Evolutionary conservation across 1,139 yeast species (phyloP), one percentile per base, ranked within the genome.

Genomic region (Kurtzmaniella quercitrusa): DNA sequence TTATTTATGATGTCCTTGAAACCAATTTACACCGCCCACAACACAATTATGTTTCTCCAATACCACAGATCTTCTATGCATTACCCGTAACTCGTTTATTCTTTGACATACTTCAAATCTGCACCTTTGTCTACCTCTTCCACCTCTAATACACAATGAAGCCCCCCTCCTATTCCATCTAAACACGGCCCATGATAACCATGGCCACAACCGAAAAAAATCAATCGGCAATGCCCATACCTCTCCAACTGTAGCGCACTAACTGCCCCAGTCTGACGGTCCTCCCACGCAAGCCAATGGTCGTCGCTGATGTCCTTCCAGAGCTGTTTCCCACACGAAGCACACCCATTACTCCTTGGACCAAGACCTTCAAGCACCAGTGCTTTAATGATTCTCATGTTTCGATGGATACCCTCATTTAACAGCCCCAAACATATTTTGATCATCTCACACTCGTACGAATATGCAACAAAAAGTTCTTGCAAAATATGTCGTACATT

Each of bases 111-210:
- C 23, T 5, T 8, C 23, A 5, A 21, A 5, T 21, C 4, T 21
- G 25, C 37, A 25, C 19, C 31, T 34, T 51, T 46, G 41, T 51
- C 42, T 17, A 52, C 49, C 45, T 56, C 12, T 34, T 27, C 31
- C 12, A 11, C 33, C 29, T 44, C 42, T 21, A 36, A 36, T 3
- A 36, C 38, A 21, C 38, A 36, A 2, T 8, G 15, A 2, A n/a
- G 12, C 25, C 41, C 46, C 4, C 42, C 39, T 12, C 46, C 46
- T 9, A 43, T 38, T 2, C 46, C 44, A n/a, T 55, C 59, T 44
- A 87, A 64, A 55, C 96, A 88, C 17, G 65, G 65, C 16, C 65
- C 55, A 57, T 89, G 96, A 56, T 84, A 88, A 0, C 83, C 81
- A 61, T 89, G 96, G 3, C 70, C 52, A 52, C 77, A 72, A 47